A percentile compares a stretch with the other conserved stretches of the same genome.
These are phyloP conservation scores for Pseudogymnoascus sp. DNA, from an alignment of 2,329 filamentous ascomycete species.

Conservation along the genomic window DNA sequence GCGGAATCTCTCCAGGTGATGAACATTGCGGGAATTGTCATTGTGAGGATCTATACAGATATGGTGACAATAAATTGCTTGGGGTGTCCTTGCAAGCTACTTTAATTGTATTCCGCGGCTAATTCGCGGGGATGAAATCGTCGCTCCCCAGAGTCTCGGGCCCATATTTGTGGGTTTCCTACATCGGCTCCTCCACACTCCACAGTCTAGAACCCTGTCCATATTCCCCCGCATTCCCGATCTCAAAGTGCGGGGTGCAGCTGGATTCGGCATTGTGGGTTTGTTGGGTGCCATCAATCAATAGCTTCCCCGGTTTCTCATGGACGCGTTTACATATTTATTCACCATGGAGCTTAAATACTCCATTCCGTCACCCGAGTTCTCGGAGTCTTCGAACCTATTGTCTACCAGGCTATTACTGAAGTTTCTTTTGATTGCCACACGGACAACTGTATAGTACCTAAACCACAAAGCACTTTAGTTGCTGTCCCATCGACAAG, in stretches of 20 bases:
- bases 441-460: background rate
- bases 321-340: background rate
- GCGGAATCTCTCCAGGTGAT: slow-evolving; percentile 14
- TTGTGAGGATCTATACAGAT: background rate
- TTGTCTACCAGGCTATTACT: background rate
- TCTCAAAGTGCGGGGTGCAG: background rate
- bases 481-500: background rate
- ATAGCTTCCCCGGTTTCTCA: background rate
- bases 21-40: background rate
- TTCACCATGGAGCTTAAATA: background rate
- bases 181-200: background rate
- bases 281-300: background rate
- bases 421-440: background rate
- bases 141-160: background rate
- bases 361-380: background rate
- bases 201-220: background rate
- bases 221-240: background rate
- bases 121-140: background rate
- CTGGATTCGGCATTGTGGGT: background rate
- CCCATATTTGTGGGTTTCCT: background rate
- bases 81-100: background rate
- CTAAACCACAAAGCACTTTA: background rate
- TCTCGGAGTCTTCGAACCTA: background rate
- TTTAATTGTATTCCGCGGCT: background rate
- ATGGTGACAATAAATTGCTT: background rate